A percentile compares a stretch with the other conserved stretches of the same genome.
phyloP scores from a whole-genome alignment of 345 rosid genomes.

The Kernera saxatilis region DNA sequence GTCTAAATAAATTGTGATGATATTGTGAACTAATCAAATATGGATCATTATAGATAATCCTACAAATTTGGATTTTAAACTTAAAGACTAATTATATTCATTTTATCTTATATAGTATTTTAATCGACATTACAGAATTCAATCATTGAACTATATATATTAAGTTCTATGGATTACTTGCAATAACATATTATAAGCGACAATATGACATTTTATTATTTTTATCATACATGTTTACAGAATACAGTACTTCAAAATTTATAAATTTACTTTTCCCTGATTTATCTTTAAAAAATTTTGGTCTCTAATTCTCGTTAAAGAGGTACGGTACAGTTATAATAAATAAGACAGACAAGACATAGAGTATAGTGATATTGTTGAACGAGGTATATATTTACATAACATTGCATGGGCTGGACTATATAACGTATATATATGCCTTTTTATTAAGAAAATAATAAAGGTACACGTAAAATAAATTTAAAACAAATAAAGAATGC shows the following conservation, averaged over 20 bases:
- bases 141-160: slow-evolving; percentile 13
- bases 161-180: neutral
- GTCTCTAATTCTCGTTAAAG: neutral
- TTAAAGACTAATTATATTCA: neutral
- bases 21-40: neutral
- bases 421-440: neutral
- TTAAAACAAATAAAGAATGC: slow-evolving; percentile 11
- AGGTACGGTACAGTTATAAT: slow-evolving; percentile 16
- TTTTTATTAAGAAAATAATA: neutral
- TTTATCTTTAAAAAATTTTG: neutral
- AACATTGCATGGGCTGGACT: slow-evolving; percentile 18
- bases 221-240: neutral
- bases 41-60: neutral
- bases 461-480: slow-evolving; percentile 15
- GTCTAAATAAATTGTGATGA: neutral
- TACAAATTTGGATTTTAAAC: neutral
- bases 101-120: neutral
- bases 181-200: neutral
- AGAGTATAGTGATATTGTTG: slow-evolving; percentile 7
- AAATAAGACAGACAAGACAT: slow-evolving; percentile 3
- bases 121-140: neutral
- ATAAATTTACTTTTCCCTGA: neutral
- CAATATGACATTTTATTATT: neutral
- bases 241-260: slow-evolving; percentile 16
- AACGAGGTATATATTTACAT: slow-evolving; percentile 4